Percentiles rank a stretch among this genome's conserved stretches.
Conservation (phyloP, 805 yeast species). For the Saturnispora kantuleensis region DNA sequence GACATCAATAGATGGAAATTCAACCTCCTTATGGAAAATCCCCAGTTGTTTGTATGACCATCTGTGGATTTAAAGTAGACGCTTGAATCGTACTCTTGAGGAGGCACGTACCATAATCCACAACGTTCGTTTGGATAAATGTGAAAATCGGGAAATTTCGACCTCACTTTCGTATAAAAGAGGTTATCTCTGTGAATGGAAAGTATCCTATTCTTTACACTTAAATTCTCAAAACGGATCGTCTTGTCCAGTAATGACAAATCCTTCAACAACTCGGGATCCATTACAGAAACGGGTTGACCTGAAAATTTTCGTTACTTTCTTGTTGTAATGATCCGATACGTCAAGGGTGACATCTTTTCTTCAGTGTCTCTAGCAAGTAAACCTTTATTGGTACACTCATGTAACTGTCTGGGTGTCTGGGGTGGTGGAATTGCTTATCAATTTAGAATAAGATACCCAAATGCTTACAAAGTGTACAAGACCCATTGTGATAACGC, state of each 20-base stretch:
- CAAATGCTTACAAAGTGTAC: constrained; percentile 46
- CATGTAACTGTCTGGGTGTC: constrained; percentile 67
- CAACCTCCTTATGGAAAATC: constrained; percentile 60
- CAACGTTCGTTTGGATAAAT: constrained; percentile 72
- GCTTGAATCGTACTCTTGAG: constrained; percentile 31
- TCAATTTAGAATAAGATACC: constrained; percentile 43
- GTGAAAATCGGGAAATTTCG: constrained; percentile 27
- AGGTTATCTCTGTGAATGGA: constrained; percentile 59
- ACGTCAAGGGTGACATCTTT: constrained; percentile 53
- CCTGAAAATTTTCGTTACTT: neutral
- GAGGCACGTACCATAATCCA: constrained; percentile 74
- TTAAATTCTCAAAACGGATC: constrained; percentile 10
- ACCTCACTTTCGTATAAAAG: constrained; percentile 36
- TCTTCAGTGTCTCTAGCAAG: constrained; percentile 15
- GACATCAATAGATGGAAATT: constrained; percentile 59
- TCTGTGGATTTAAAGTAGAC: constrained; percentile 84
- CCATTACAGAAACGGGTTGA: constrained; percentile 5
- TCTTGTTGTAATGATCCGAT: constrained; percentile 21
- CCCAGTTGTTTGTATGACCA: constrained; percentile 81
- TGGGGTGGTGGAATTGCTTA: constrained; percentile 87
- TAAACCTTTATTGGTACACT: constrained; percentile 49
- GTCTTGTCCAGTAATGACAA: constrained; percentile 9
- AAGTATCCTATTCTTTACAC: constrained; percentile 39
- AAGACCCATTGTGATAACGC: constrained; percentile 30
- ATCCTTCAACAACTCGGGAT: constrained; percentile 14